phyloP scores from a whole-genome alignment of 179 eudicot genomes.

The Spergularia azorica region DNA sequence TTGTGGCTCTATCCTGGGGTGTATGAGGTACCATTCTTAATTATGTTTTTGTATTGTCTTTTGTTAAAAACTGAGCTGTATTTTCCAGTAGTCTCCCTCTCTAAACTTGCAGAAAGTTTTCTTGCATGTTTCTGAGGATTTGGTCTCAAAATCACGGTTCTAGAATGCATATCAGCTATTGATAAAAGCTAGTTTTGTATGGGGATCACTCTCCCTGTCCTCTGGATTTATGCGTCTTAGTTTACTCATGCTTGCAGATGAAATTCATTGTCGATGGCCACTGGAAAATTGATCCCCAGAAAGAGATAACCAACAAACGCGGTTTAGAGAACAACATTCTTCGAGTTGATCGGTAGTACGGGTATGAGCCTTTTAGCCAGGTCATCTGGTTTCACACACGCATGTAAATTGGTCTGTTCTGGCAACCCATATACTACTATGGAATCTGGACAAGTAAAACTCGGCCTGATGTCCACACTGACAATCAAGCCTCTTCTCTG shows the following conservation, averaged over 20 bases:
- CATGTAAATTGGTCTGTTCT: slow-evolving; percentile 11
- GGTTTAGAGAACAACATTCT: slow-evolving; percentile 75
- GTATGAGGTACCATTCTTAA: slow-evolving; percentile 60
- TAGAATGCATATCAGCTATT: neutral
- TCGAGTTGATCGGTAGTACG: slow-evolving; percentile 55
- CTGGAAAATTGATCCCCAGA: slow-evolving; percentile 79
- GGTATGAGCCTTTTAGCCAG: neutral
- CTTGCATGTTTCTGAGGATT: neutral
- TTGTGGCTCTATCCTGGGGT: slow-evolving; percentile 97
- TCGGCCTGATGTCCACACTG: too few relatives aligned
- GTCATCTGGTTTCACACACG: neutral
- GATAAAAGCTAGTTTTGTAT: neutral
- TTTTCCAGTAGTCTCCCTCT: neutral
- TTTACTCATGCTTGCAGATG: slow-evolving; percentile 44
- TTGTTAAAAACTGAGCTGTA: neutral
- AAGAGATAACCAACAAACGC: slow-evolving; percentile 50
- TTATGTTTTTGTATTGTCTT: neutral
- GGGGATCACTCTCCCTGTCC: neutral
- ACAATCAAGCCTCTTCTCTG: too few relatives aligned
- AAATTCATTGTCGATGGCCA: slow-evolving; percentile 87
- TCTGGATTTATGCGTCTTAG: slow-evolving; percentile 7
- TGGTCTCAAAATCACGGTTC: neutral
- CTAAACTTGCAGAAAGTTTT: neutral
- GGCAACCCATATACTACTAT: neutral
- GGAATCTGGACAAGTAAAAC: too few relatives aligned